Evolutionary conservation across 805 yeast genomes (phyloP), one percentile per base, ranked within the genome.

Genomic region (Pichia nanzhaoensis): DNA sequence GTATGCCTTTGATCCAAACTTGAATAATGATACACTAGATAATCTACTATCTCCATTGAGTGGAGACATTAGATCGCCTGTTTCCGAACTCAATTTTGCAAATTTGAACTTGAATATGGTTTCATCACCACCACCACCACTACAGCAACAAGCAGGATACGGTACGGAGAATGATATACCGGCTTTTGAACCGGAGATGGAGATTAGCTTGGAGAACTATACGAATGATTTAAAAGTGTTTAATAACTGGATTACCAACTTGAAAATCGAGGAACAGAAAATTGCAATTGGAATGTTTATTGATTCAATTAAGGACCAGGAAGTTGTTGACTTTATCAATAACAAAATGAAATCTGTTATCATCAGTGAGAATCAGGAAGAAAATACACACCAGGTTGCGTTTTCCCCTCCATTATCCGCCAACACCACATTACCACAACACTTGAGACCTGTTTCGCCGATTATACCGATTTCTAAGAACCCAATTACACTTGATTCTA

Each of bases 271-370:
- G 48, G 78, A 76, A 51, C 73, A 65, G 50, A 58, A 65, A 44
- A 62, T 73, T 34, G 67, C 74, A 60, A 64, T 74, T 52, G 78
- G 75, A 49, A 63, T 73, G 52, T 67, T 76, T 56, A 63, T 77
- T 51, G 62, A 61, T 48, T 67, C 64, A 48, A 63, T 75, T 43
- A 69, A 72, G 7, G 61, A 67, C 40, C 77, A 70, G 47, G 71
- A 71, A 27, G 62, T 74, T 1, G 21, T 42, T 19, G 49, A 44
- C 2, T 47, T 42, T 27, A 33, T 50, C 10, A 18, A 20, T 7
- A 14, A 28, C 8, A 44, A 44, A 31, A 17, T 44, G 21, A 24
- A 24, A 24, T 12, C 27, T 24, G 17, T 30, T 12, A 21, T 4
- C 24, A 33, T 4, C 24, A 33, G 22, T 32, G 30, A 24, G 13